Evolutionary conservation across 352 stramenopile species (phyloP).

Genomic region (Phytopythium litorale): DNA sequence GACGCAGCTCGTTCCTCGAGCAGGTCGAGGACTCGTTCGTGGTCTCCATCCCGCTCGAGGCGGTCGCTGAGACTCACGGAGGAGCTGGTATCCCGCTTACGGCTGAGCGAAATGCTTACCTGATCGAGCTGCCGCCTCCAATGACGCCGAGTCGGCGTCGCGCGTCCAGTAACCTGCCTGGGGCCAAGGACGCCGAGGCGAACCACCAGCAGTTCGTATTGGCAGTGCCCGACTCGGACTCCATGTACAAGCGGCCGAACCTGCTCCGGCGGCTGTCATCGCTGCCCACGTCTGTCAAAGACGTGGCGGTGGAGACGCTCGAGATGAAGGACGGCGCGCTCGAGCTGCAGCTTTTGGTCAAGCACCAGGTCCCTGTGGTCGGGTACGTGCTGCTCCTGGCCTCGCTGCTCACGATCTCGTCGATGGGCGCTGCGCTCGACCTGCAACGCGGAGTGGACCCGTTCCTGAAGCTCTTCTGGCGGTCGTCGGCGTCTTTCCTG

Average conservation of each 20-base stretch:
- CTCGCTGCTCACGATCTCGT: constrained; percentile 73
- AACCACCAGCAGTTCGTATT: constrained; percentile 65
- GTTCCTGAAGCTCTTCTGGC: constrained; percentile 86
- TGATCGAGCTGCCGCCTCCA: constrained; percentile 69
- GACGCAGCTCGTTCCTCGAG: constrained; percentile 71
- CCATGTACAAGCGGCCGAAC: constrained; percentile 47
- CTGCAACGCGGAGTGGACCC: constrained; percentile 66
- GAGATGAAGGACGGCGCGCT: constrained; percentile 58
- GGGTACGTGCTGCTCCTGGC: constrained; percentile 73
- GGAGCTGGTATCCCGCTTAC: constrained; percentile 18
- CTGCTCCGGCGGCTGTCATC: constrained; percentile 56
- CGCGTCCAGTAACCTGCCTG: constrained; percentile 8
- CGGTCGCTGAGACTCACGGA: constrained; percentile 19
- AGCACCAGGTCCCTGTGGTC: constrained; percentile 66
- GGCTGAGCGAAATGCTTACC: constrained; percentile 56
- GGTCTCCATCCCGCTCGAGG: constrained; percentile 72
- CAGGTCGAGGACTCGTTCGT: constrained; percentile 73
- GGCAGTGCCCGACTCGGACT: constrained; percentile 57
- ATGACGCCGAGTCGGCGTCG: constrained; percentile 33
- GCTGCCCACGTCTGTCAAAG: constrained; percentile 64
- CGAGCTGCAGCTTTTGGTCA: constrained; percentile 72
- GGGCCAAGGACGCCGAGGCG: not conserved
- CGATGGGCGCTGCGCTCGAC: constrained; percentile 67
- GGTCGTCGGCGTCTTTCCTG: constrained; percentile 64
- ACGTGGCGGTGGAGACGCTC: constrained; percentile 72